Evolutionary conservation across 331 rosid genomes (phyloP).

Genomic region (Quercus phellos): DNA sequence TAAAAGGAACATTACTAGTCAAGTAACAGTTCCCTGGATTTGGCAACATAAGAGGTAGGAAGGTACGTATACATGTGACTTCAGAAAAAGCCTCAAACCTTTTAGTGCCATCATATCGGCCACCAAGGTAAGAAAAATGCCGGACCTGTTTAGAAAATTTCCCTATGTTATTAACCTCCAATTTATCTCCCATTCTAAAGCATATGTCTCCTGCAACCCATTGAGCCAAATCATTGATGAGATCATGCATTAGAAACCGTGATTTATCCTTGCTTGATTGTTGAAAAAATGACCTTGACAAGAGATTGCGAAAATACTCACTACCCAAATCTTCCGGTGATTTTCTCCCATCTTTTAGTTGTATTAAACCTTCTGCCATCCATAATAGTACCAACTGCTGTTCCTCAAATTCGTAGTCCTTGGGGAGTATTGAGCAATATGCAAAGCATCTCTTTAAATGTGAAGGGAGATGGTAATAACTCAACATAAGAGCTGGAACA

Average conservation of each 20-base stretch:
- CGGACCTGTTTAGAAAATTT: not conserved
- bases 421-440: constrained; percentile 12
- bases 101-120: not conserved
- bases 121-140: not conserved
- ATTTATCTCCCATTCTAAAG: constrained; percentile 1
- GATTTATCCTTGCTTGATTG: not conserved
- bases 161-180: too few relatives aligned
- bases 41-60: not conserved
- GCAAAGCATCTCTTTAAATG: constrained; percentile 23
- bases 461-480: constrained; percentile 18
- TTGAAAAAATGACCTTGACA: constrained; percentile 17
- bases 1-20: not conserved
- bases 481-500: constrained; percentile 18
- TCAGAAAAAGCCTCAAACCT: not conserved
- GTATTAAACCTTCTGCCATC: constrained; percentile 21
- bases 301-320: constrained; percentile 7
- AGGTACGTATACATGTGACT: constrained; percentile 2
- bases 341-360: not conserved
- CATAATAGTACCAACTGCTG: constrained; percentile 10
- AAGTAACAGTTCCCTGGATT: not conserved
- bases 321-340: constrained; percentile 14
- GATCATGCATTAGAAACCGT: constrained; percentile 20
- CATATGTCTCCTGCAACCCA: not conserved
- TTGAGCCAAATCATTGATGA: constrained; percentile 23
- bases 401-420: constrained; percentile 16